These are phyloP conservation scores for Colletotrichum coccodes DNA, from an alignment of 2,329 filamentous ascomycete genomes.

Conservation along the genomic window DNA sequence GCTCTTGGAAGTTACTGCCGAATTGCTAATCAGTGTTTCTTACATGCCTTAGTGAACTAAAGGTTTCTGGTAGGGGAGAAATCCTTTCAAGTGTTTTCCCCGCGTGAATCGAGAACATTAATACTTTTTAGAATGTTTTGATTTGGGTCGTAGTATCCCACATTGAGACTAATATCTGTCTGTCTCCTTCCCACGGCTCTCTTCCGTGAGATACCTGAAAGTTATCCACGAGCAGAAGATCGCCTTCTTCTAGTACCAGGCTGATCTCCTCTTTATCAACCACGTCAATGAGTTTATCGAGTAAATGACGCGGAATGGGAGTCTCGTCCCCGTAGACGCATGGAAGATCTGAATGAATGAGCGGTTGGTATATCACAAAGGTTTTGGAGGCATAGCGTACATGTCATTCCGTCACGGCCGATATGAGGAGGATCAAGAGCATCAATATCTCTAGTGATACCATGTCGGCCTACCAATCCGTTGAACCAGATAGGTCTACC, in stretches of 20 bases:
- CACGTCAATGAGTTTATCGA: conserved; percentile 33
- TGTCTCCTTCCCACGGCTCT: conserved; percentile 29
- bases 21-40: no score
- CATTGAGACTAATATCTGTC: conserved; percentile 27
- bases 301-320: conserved; percentile 22
- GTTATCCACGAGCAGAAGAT: conserved; percentile 35
- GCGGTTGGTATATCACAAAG: no score
- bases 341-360: conserved; percentile 16
- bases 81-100: background rate
- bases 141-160: conserved; percentile 17
- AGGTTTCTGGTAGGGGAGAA: no score
- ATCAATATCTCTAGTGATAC: conserved; percentile 34
- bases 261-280: conserved; percentile 34
- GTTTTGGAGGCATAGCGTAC: conserved; percentile 8
- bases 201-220: conserved; percentile 32
- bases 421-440: conserved; percentile 33
- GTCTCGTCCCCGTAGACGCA: conserved; percentile 33
- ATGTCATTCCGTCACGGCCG: conserved; percentile 34
- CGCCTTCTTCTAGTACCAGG: conserved; percentile 31
- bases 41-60: no score
- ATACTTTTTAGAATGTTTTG: background rate
- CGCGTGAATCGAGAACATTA: no score
- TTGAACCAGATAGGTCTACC: conserved; percentile 33
- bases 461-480: conserved; percentile 31
- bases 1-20: no score